Conservation (phyloP, 225 moss, liverwort and hornwort species). For the Rhytidiadelphus loreus region DNA sequence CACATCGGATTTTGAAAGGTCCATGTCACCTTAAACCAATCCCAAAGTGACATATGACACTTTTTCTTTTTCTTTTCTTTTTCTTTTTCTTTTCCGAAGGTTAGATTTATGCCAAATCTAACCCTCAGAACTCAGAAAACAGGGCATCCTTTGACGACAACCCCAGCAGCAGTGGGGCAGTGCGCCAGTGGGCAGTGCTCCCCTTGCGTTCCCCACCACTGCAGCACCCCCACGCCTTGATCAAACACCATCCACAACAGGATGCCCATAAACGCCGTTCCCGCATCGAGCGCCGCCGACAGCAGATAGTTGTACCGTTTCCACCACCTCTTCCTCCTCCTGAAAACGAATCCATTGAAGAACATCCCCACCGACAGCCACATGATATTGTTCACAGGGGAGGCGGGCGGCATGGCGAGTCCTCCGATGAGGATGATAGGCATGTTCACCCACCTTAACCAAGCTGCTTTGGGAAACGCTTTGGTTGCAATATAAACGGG, state of each 20-base stretch:
- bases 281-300: conserved; percentile 56
- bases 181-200: conserved; percentile 49
- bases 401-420: conserved; percentile 42
- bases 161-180: conserved; percentile 47
- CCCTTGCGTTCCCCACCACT: conserved; percentile 53
- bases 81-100: too few relatives aligned
- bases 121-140: conserved; percentile 3
- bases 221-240: neutral
- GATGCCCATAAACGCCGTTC: conserved; percentile 61
- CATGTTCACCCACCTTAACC: conserved; percentile 41
- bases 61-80: too few relatives aligned
- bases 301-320: conserved; percentile 58
- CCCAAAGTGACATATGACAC: neutral
- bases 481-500: conserved; percentile 21
- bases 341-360: conserved; percentile 47
- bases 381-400: conserved; percentile 40
- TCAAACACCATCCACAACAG: conserved; percentile 13
- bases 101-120: too few relatives aligned
- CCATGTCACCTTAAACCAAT: neutral
- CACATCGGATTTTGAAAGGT: neutral
- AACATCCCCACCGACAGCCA: conserved; percentile 54
- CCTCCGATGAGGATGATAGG: conserved; percentile 39
- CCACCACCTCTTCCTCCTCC: conserved; percentile 54
- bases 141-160: conserved; percentile 45
- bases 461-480: conserved; percentile 1